phyloP scores from a whole-genome alignment of 176 grass and related monocot genomes.

The Oryza glaberrima region DNA sequence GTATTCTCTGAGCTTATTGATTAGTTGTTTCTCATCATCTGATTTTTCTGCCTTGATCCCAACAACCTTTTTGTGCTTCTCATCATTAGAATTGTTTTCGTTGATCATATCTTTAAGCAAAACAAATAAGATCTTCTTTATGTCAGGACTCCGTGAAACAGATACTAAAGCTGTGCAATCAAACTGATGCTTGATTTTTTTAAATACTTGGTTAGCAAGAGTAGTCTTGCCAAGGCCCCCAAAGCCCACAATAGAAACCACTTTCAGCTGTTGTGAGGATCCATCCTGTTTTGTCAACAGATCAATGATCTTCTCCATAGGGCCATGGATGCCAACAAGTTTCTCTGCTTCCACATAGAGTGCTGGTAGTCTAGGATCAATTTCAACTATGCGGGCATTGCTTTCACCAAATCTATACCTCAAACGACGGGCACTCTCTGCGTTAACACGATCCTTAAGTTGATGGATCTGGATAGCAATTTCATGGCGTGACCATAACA shows the following conservation, averaged over 20 bases:
- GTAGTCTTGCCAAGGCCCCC: conserved; percentile 13
- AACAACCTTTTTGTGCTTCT: background rate
- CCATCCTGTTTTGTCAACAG: background rate
- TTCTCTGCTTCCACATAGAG: conserved; percentile 12
- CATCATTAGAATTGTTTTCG: background rate
- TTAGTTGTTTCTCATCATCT: no score
- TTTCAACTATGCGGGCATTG: background rate
- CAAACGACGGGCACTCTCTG: background rate
- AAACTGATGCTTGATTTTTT: background rate
- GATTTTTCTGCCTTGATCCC: no score
- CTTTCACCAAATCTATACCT: background rate
- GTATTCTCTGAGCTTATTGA: no score
- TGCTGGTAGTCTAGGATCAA: background rate
- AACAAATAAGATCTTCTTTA: background rate
- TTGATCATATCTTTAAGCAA: background rate
- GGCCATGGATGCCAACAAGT: background rate
- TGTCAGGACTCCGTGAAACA: background rate
- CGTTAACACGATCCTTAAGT: background rate
- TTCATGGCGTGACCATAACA: background rate
- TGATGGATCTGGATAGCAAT: background rate
- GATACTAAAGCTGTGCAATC: background rate
- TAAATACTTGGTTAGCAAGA: conserved; percentile 7
- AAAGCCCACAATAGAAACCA: background rate
- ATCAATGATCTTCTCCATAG: background rate
- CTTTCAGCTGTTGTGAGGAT: background rate